These are phyloP conservation scores for Carex sylvatica DNA, from an alignment of 202 grass and related monocot species.

Conservation along the genomic window DNA sequence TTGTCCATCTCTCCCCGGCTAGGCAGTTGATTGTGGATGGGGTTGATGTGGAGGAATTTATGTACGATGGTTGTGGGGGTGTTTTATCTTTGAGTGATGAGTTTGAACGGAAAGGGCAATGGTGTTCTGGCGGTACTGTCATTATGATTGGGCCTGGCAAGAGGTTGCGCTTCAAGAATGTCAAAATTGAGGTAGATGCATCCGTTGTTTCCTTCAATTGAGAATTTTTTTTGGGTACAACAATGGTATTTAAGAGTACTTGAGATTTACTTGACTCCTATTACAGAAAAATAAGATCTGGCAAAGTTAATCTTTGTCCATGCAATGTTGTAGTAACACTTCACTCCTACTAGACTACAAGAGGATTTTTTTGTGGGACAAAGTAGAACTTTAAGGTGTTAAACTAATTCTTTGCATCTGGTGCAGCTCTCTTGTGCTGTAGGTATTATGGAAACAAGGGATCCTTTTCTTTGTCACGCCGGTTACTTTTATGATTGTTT, in stretches of 20 bases:
- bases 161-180: constrained; percentile 85
- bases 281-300: background rate
- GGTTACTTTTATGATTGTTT: background rate
- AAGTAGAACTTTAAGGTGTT: background rate
- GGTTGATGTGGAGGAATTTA: constrained; percentile 64
- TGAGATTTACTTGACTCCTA: background rate
- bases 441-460: background rate
- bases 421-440: background rate
- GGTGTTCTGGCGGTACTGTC: constrained; percentile 52
- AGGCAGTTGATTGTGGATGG: constrained; percentile 97
- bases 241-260: background rate
- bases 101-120: constrained; percentile 66
- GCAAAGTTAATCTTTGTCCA: background rate
- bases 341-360: background rate
- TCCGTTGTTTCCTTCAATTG: background rate
- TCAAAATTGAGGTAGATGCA: constrained; percentile 88
- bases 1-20: constrained; percentile 80
- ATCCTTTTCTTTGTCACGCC: background rate
- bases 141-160: constrained; percentile 81
- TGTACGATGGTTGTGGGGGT: constrained; percentile 88
- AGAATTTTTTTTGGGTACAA: background rate
- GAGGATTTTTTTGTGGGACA: background rate
- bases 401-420: background rate
- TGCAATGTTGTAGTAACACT: background rate
- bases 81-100: constrained; percentile 81